Percentiles rank a stretch among this genome's conserved stretches.
Conservation (phyloP, 805 yeast genomes). For the Saccharomycopsis javanensis region DNA sequence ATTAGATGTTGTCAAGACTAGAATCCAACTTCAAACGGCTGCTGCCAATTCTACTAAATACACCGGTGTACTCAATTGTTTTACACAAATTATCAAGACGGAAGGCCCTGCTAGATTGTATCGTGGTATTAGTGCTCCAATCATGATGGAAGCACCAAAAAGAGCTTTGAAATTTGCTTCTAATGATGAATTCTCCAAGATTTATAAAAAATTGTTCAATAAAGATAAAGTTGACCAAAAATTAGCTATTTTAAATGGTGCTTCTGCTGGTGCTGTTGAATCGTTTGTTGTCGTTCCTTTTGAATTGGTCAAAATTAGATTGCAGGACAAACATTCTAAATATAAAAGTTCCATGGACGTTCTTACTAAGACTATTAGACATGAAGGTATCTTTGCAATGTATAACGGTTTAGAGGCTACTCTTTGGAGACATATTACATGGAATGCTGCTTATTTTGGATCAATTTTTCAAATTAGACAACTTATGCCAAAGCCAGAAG, state of each 20-base stretch:
- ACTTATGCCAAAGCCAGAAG: conserved; percentile 68
- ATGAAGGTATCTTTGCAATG: conserved; percentile 73
- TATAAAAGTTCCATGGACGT: conserved; percentile 83
- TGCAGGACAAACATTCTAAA: conserved; percentile 79
- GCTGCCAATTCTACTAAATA: conserved; percentile 33
- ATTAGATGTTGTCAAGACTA: conserved; percentile 90
- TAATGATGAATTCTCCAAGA: conserved; percentile 90
- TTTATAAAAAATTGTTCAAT: conserved; percentile 67
- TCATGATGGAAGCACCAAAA: conserved; percentile 98
- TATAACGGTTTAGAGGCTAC: conserved; percentile 97
- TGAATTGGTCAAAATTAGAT: conserved; percentile 87
- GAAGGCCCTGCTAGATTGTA: conserved; percentile 83
- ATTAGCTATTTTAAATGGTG: conserved; percentile 86
- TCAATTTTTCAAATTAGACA: conserved; percentile 78
- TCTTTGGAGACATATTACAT: conserved; percentile 88
- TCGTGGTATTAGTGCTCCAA: conserved; percentile 93
- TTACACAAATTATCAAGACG: conserved; percentile 68
- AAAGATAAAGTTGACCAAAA: conserved; percentile 64
- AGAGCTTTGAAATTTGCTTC: conserved; percentile 98
- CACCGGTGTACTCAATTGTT: conserved; percentile 75
- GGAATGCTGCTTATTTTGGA: conserved; percentile 99
- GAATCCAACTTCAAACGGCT: conserved; percentile 78
- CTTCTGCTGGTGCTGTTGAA: conserved; percentile 97
- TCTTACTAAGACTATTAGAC: conserved; percentile 54
- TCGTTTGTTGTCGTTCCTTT: conserved; percentile 96